Evolutionary conservation across 1,284 basidiomycete species (phyloP), one percentile per base, ranked within the genome.

Genomic region (Trametes versicolor): DNA sequence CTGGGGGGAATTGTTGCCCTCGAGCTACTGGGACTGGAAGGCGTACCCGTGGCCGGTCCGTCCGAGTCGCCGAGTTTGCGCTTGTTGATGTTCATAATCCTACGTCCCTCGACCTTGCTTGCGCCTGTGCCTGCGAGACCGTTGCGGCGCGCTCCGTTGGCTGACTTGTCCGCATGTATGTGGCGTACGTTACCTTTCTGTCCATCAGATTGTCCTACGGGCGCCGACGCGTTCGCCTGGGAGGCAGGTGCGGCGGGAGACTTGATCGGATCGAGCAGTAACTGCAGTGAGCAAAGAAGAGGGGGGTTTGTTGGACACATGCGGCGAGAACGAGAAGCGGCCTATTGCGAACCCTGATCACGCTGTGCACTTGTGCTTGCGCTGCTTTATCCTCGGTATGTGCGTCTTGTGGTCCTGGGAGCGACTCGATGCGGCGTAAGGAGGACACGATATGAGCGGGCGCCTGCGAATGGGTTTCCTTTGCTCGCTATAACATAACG

Each of bases 331-430:
- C 65, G 74, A 80, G 79, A 80, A 80, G 79, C 74, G 77, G 83
- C 77, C 82, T 82, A 81, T 75, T 83, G 86, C 89, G 85, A 88
- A 90, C 88, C 87, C 84, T 89, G 65, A 86, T 85, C 62, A 87
- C 80, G 70, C 77, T 79, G 78, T 83, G 80, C 58, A 86, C 77
- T 67, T 83, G 82, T 71, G 75, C 67, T 47, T 74, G 62, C 58
- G 64, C 68, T 67, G 71, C 72, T 58, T 58, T 65, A 58, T 65
- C 62, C 41, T 64, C 64, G 45, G 60, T 39, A 62, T 68, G 59
- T 52, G 43, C 58, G 23, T 74, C 71, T 69, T 79, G 75, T 66
- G 75, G 71, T 64, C 68, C 72, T 6, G 78, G 64, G 54, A 78
- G 71, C 23, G 69, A 68, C 68, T 80, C 76, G 32, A 86, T 73